Evolutionary conservation across 2,329 filamentous ascomycete species (phyloP), one percentile per base, ranked within the genome.

Genomic region (Trichoderma brevicompactum): DNA sequence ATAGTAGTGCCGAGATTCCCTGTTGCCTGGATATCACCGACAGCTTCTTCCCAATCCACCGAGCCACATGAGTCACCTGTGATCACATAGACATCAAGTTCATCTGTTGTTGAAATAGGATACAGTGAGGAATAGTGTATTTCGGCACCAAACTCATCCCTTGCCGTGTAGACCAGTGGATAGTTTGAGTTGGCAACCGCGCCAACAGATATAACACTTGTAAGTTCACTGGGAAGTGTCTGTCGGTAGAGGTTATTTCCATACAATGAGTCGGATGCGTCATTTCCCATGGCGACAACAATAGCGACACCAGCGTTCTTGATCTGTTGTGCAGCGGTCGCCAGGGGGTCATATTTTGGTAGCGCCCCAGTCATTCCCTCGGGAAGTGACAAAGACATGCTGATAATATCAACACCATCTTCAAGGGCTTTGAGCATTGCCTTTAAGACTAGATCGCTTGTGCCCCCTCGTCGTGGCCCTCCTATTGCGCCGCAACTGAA

Each of bases 251-350:
- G 54, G 7, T 58, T 46, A n/a, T 46, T n/a, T 15, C 23, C 41
- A 32, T 58, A 10, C 5, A 46, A 17, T 1, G 40, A 58, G 12
- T 44, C 15, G 9, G 41, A 46, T 58, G 54, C 54, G 12, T 36
- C 54, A 58, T 58, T 58, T 23, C 54, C 54, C 54, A 58, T 58
- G 41, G 54, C 54, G n/a, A 58, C 54, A 58, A 58, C 17, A 44
- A 58, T 58, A 6, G 54, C 54, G 8, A 46, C 34, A 6, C 54
- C 54, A 6, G 54, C 41, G 4, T 46, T 28, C 10, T 46, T 58
- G 12, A 58, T 44, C 10, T 46, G 40, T 7, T 58, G 54, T 5
- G 54, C 54, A 10, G 28, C 41, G 17, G 7, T 44, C 15, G 40
- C n/a, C 8, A 58, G 15, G 8, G 54, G 54, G n/a, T 58, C 54